Percentiles rank a stretch among this genome's conserved stretches.
Evolutionary conservation across 495 filamentous ascomycete species (phyloP).

Genomic region (Elasticomyces elasticus): DNA sequence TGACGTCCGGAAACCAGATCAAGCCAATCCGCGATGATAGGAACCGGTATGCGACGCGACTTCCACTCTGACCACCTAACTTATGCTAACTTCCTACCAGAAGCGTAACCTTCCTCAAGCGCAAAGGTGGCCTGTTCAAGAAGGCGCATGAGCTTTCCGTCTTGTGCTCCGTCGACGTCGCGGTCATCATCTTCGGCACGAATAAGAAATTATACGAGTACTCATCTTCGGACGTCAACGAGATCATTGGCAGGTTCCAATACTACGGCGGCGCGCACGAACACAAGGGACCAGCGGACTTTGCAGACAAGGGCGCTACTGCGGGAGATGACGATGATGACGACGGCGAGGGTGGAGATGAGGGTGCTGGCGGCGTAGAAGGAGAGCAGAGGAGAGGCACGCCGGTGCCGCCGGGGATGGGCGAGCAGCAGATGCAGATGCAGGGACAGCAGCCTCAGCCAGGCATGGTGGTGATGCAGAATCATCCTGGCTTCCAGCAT

Average conservation of each 20-base stretch:
- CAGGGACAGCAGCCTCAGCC: too few relatives aligned
- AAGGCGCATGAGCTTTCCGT: conserved; percentile 98
- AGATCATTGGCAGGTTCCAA: conserved; percentile 75
- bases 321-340: conserved; percentile 83
- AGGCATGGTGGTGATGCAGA: conserved; percentile 55
- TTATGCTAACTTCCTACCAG: conserved; percentile 5
- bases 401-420: conserved; percentile 45
- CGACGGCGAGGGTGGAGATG: conserved; percentile 63
- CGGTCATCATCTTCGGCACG: conserved; percentile 93
- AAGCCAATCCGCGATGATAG: conserved; percentile 99
- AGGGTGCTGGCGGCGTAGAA: too few relatives aligned
- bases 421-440: too few relatives aligned
- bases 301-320: conserved; percentile 70
- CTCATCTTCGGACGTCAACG: conserved; percentile 85
- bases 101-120: conserved; percentile 87
- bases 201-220: conserved; percentile 97
- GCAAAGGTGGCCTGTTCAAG: conserved; percentile 98
- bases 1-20: conserved; percentile 40
- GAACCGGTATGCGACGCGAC: conserved; percentile 68
- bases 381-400: conserved; percentile 48
- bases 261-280: conserved; percentile 94
- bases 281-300: conserved; percentile 91
- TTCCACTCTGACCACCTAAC: conserved; percentile 1
- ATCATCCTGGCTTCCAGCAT: conserved; percentile 62
- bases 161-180: conserved; percentile 94